phyloP scores from a whole-genome alignment of 164 flowering plant genomes.

The Macadamia tetraphylla region DNA sequence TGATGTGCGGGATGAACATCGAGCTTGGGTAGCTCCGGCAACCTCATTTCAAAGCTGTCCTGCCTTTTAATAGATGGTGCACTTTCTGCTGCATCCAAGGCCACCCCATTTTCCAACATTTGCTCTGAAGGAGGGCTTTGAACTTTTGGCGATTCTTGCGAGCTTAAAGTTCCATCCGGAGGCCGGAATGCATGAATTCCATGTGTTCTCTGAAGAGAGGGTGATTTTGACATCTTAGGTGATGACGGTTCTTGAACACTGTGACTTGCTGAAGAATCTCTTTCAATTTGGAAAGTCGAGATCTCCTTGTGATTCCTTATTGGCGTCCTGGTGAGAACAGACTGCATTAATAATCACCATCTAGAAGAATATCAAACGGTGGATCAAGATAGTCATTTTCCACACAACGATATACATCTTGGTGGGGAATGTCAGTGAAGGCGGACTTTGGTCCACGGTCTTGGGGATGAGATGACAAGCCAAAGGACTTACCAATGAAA shows the following conservation, averaged over 20 bases:
- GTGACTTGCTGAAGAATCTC: slow-evolving; percentile 69
- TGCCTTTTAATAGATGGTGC: slow-evolving; percentile 78
- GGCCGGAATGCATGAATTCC: slow-evolving; percentile 43
- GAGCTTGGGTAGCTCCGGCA: slow-evolving; percentile 84
- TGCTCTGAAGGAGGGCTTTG: slow-evolving; percentile 77
- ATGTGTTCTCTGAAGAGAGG: slow-evolving; percentile 80
- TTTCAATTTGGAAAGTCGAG: slow-evolving; percentile 73
- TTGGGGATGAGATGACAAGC: neutral
- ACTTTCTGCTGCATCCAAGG: slow-evolving; percentile 50
- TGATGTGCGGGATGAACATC: slow-evolving; percentile 62
- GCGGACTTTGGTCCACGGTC: no score
- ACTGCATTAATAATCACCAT: neutral
- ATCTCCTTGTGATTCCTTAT: slow-evolving; percentile 58
- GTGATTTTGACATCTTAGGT: slow-evolving; percentile 79
- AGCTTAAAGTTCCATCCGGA: slow-evolving; percentile 41
- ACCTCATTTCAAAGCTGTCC: slow-evolving; percentile 91
- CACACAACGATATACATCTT: no score
- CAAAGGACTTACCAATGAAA: no score
- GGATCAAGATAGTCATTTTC: no score
- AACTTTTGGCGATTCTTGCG: slow-evolving; percentile 68
- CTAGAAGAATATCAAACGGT: no score
- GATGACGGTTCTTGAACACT: slow-evolving; percentile 81
- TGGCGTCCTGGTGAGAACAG: slow-evolving; percentile 61
- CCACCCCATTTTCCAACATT: slow-evolving; percentile 62
- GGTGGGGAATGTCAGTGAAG: no score